Percentiles rank a stretch among this genome's conserved stretches.
Evolutionary conservation across 2,329 filamentous ascomycete species (phyloP).

Genomic region (Phialophora tarda): DNA sequence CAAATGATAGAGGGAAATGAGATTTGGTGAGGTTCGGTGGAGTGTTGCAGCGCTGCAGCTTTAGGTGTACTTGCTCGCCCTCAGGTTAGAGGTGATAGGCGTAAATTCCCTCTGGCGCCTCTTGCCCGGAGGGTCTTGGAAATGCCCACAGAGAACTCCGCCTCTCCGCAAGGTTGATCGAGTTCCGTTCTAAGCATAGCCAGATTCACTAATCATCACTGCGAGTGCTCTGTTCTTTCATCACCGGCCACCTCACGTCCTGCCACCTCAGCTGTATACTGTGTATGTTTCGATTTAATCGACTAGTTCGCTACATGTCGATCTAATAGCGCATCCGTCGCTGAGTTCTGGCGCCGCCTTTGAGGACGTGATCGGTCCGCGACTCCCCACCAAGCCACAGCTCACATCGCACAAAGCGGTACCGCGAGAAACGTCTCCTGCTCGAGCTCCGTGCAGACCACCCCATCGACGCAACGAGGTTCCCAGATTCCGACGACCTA

Average conservation of each 20-base stretch:
- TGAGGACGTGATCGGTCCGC: background rate
- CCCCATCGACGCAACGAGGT: background rate
- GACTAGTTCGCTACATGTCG: background rate
- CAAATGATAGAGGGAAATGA: background rate
- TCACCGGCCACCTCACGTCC: conserved; percentile 2
- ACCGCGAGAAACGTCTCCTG: conserved; percentile 8
- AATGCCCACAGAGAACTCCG: background rate
- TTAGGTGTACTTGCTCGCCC: background rate
- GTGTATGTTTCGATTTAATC: background rate
- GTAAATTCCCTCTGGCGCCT: conserved; percentile 4
- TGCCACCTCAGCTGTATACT: background rate
- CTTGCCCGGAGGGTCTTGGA: background rate
- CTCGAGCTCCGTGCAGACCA: background rate
- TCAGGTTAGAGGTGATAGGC: background rate
- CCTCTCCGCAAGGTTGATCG: conserved; percentile 10
- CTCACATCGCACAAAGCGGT: background rate
- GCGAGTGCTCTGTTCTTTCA: conserved; percentile 11
- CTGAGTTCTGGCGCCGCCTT: background rate
- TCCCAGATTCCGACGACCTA: background rate
- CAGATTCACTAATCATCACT: conserved; percentile 1
- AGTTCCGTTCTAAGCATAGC: conserved; percentile 9
- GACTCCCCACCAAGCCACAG: conserved; percentile 8
- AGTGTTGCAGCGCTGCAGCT: background rate
- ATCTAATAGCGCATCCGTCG: background rate
- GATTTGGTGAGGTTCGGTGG: background rate